Conservation (phyloP, 139 green algal genomes). For the Trebouxia sp. region DNA sequence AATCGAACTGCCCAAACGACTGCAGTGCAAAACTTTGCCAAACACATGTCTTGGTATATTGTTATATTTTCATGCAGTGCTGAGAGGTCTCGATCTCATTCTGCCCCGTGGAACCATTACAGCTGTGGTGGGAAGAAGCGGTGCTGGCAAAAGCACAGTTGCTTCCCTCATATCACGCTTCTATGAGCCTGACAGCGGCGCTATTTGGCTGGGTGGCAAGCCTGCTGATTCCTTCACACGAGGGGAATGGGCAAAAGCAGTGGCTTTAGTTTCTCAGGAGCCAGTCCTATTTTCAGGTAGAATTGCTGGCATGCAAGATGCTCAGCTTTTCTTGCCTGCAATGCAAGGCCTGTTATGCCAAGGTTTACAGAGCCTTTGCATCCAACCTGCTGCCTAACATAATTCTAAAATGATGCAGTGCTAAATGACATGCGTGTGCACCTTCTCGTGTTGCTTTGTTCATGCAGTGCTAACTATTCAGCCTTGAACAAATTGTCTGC, state of each 20-base stretch:
- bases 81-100: constrained; percentile 64
- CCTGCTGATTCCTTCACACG: constrained; percentile 51
- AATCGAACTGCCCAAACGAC: no score
- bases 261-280: constrained; percentile 81
- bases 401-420: no score
- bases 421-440: no score
- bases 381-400: no score
- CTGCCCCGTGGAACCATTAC: constrained; percentile 76
- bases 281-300: constrained; percentile 76
- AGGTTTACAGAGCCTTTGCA: neutral
- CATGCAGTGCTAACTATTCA: no score
- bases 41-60: no score
- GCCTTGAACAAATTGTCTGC: no score
- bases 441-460: no score
- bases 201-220: constrained; percentile 46
- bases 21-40: no score
- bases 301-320: neutral
- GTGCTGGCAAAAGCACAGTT: constrained; percentile 84
- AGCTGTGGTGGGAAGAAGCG: constrained; percentile 81
- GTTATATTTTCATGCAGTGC: constrained; percentile 52
- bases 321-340: neutral
- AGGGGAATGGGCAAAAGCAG: constrained; percentile 66
- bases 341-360: neutral
- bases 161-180: constrained; percentile 75
- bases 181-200: constrained; percentile 49